Evolutionary conservation across 495 filamentous ascomycete species (phyloP), one percentile per base, ranked within the genome.

Genomic region (Annulohypoxylon bovei): DNA sequence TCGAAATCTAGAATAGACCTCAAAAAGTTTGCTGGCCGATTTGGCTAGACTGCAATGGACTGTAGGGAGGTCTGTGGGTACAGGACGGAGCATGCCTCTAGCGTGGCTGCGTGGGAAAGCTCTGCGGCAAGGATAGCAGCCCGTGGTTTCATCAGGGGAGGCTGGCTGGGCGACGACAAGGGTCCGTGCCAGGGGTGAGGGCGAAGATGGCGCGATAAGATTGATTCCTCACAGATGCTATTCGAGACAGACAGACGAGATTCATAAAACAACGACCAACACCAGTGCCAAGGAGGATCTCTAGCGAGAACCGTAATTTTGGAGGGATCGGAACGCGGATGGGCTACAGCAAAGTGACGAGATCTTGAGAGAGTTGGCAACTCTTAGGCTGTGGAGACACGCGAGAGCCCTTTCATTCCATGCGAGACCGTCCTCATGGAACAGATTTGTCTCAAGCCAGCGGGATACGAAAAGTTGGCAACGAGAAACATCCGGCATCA

Each of bases 111-210:
- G 73, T 74, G 66, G 73, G 70, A 73, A 67, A 67, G 72, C 69
- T 73, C 75, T 77, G 75, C 67, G 69, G 70, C 73, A 75, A 73
- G 75, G 75, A 74, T 75, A 77, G 52, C 66, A 72, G 65, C 75
- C 75, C 71, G 62, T 73, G 68, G 75, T 77, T 77, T 77, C 75
- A 77, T 77, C 75, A 75, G 57, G 75, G 71, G 67, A 72, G 68
- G 64, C 65, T 72, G 69, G 71, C 57, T 70, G 70, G 52, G 57
- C 55, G 62, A 59, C 44, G 58, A 67, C 66, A 52, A 53, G 71
- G 71, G 67, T 61, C 66, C 40, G 37, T 62, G 66, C 65, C 65
- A 53, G 63, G 70, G 60, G 60, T 53, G 37, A 47, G 32, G 11
- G 44, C 49, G 57, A 65, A 40, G 67, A 73, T 68, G 71, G 67